Percentiles rank a stretch among this genome's conserved stretches.
phyloP scores from a whole-genome alignment of 2,329 filamentous ascomycete genomes.

The Pseudogymnoascus sp. region DNA sequence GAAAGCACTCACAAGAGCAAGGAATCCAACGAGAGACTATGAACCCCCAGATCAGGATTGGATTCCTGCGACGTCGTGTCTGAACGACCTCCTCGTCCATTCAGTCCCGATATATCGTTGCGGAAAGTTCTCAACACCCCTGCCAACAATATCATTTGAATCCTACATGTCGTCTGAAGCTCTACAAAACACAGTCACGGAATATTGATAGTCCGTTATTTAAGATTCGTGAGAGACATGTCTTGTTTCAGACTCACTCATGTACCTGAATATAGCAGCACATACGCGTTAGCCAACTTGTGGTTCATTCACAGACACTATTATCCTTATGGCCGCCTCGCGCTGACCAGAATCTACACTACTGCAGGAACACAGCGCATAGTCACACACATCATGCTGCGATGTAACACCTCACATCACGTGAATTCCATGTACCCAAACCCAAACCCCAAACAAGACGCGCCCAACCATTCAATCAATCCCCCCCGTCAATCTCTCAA shows the following conservation, averaged over 20 bases:
- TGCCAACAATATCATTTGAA: not conserved
- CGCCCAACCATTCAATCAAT: not conserved
- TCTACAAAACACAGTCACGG: not conserved
- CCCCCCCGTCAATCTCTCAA: not conserved
- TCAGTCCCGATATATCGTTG: not conserved
- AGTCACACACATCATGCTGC: not conserved
- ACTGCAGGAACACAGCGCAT: not conserved
- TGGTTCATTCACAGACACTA: not conserved
- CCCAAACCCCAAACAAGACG: not conserved
- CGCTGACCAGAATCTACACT: not conserved
- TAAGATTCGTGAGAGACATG: not conserved
- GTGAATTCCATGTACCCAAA: not conserved
- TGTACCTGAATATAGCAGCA: slow-evolving; percentile 4
- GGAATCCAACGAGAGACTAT: not conserved
- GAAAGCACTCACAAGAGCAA: not conserved
- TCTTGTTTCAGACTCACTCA: not conserved
- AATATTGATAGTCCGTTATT: not conserved
- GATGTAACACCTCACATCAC: not conserved
- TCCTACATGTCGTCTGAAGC: not conserved
- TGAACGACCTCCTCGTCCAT: not conserved
- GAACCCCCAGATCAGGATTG: not conserved
- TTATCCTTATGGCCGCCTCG: not conserved
- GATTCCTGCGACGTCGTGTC: not conserved
- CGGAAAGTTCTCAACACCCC: not conserved
- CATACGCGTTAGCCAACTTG: not conserved